Base-by-base conservation (phyloP, 2,329 filamentous ascomycete genomes). In the Diplodia sapinea region DNA sequence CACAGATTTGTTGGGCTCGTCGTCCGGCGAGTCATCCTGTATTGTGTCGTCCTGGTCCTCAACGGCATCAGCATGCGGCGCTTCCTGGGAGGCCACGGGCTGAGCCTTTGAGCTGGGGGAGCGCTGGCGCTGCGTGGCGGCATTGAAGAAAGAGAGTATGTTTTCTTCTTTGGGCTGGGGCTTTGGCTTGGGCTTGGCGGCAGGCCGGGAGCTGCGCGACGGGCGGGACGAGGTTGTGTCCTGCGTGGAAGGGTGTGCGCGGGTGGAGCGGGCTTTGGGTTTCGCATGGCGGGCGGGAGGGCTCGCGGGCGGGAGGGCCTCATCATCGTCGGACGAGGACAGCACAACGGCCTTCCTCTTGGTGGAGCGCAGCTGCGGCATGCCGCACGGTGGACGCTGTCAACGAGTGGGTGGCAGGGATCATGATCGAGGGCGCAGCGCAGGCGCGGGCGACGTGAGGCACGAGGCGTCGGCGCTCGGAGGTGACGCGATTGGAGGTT, bases 61-160 rank as follows among this genome's bases (percentile, higher is more conserved):
- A 56, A 73, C 72, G 55, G 70, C 71, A 63, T 61, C 69, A 9
- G 68, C 47, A 29, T 70, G n/a, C 13, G 55, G 69, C 57, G 71
- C 67, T 66, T 80, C 82, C 66, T 79, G 78, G 5, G 79, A 77
- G 67, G 78, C 82, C 26, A 78, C 73, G 12, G 77, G 76, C 17
- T 47, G 43, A 9, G 76, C 74, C 68, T 81, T 79, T 7, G 62
- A 51, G 33, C 47, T 74, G 69, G 80, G 79, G 6, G 49, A 26
- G 26, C 56, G 74, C 69, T 80, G 79, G 38, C 77, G 70, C 66
- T 79, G 80, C n/a, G 80, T 78, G 8, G 77, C 76, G 62, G 76
- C 76, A 72, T 79, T 82, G 75, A 84, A 84, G 75, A 84, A 84
- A 17, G 82, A 83, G 43, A 79, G 81, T 61, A 83, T 82, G 11